Evolutionary conservation across 805 yeast genomes (phyloP), one percentile per base, ranked within the genome.

Genomic region (Candida yuanshanica): DNA sequence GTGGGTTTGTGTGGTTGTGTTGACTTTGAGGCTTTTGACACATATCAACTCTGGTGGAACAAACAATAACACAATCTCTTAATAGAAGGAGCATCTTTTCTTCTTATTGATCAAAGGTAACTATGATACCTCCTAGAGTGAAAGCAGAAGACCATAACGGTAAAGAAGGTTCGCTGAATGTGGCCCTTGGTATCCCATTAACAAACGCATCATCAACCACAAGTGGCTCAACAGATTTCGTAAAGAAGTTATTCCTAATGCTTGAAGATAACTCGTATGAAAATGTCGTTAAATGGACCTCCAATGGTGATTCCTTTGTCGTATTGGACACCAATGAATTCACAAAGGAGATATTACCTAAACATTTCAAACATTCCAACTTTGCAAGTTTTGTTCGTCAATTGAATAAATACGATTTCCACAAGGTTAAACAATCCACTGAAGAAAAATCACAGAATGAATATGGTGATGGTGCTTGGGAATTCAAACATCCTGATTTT

Each of bases 381-480:
- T 93, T 91, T 65, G 91, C 98, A 27, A 79, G 90, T 52, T 91
- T 91, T 66, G 98, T 91, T 17, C 76, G 99, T 35, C 99, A 93
- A 60, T 70, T 93, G 54, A 93, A 93, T 71, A 93, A 93, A 64
- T 93, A 93, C 59, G 99, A 91, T 63, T 93, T 93, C 69, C 99
- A 93, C 69, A 93, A 93, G 65, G 95, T 93, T 35, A 86, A 91
- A 58, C 70, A 78, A 35, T 68, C 84, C 32, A 75, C 70, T 43
- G 89, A 80, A 50, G 84, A 77, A 46, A 74, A 73, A 52, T 73
- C 67, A 38, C 58, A 58, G 37, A 63, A 65, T 22, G 77, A 78
- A 44, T 79, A 80, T 53, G 85, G 89, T 31, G 88, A 81, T 42
- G 78, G 82, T 60, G 80, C 90, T 17, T 91, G 98, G 97, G 97